Evolutionary conservation across 306 rosid genomes (phyloP), one percentile per base, ranked within the genome.

Genomic region (Sicyos edulis): DNA sequence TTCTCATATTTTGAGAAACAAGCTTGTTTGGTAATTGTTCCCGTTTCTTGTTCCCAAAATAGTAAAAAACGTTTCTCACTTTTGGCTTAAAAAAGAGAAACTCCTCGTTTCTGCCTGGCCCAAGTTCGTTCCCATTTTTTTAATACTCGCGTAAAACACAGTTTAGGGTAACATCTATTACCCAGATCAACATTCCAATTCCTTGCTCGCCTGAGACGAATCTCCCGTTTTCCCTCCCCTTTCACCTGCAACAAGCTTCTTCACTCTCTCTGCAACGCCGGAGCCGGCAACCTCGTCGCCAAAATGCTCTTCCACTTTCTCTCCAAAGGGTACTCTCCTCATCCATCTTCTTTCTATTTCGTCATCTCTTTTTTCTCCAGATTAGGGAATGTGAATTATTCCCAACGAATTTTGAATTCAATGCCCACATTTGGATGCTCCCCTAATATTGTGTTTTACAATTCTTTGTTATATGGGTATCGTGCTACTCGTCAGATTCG

Each of bases 321-420:
- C 75, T 77, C 82, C 79, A 81, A 70, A 70, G 74, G 84, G 22
- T 81, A 77, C 71, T 54, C 50, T 70, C 77, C 82, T 57, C 84
- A 70, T 67, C 62, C 77, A 14, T 81, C 84, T 49, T 81, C 84
- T 8, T 81, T 77, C 82, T 77, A 81, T 70, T 70, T 79, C 6
- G 47, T 81, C 15, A 56, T 81, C 65, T 63, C 74, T 19, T 70
- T 81, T 69, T 54, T 77, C 5, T 78, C 79, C 72, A 77, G 72
- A 63, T 59, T 71, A 65, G 84, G 81, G 3, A 73, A 74, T 22
- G 0, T 78, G 10, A 37, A 53, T 4, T 78, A 9, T 21, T 72
- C 84, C 22, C 26, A 42, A 20, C 44, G 26, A 5, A 61, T 81
- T 51, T 54, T 72, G 2, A 22, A 55, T 70, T 74, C 72, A 0